Percentiles rank a stretch among this genome's conserved stretches.
These are phyloP conservation scores for Chlorociboria aeruginascens DNA, from an alignment of 495 filamentous ascomycete genomes.

Conservation along the genomic window DNA sequence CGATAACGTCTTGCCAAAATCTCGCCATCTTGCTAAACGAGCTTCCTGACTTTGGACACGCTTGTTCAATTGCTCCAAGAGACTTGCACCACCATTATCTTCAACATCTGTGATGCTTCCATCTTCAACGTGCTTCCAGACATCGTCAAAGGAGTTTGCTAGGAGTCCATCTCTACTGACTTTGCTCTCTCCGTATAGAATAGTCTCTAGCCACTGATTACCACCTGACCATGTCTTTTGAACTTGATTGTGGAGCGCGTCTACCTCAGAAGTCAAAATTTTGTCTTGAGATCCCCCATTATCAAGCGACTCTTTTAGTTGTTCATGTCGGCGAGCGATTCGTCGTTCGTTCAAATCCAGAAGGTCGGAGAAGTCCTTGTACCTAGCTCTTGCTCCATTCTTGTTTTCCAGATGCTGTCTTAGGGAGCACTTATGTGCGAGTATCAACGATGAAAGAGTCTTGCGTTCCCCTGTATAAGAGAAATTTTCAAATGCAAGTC, in stretches of 20 bases:
- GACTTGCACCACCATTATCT: constrained; percentile 26
- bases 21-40: constrained; percentile 59
- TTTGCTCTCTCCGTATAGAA: constrained; percentile 53
- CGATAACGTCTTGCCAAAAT: constrained; percentile 42
- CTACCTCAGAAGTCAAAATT: constrained; percentile 27
- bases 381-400: constrained; percentile 37
- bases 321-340: constrained; percentile 30
- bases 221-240: constrained; percentile 66
- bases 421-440: constrained; percentile 62
- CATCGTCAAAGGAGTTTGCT: constrained; percentile 47
- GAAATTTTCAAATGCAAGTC: constrained; percentile 47
- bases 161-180: constrained; percentile 49
- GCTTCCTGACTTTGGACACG: constrained; percentile 48
- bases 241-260: constrained; percentile 37
- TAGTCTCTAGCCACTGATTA: constrained; percentile 50
- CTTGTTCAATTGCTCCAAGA: constrained; percentile 50
- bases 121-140: constrained; percentile 50
- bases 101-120: constrained; percentile 40
- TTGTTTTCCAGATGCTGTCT: constrained; percentile 38
- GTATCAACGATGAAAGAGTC: constrained; percentile 50
- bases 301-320: constrained; percentile 20
- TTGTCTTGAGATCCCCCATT: constrained; percentile 1
- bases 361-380: constrained; percentile 43
- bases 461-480: constrained; percentile 48
- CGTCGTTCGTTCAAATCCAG: constrained; percentile 37